A percentile compares a stretch with the other conserved stretches of the same genome.
Evolutionary conservation across 192 early-diverging fungal species (phyloP).

Genomic region (Chytriomyces confervae): DNA sequence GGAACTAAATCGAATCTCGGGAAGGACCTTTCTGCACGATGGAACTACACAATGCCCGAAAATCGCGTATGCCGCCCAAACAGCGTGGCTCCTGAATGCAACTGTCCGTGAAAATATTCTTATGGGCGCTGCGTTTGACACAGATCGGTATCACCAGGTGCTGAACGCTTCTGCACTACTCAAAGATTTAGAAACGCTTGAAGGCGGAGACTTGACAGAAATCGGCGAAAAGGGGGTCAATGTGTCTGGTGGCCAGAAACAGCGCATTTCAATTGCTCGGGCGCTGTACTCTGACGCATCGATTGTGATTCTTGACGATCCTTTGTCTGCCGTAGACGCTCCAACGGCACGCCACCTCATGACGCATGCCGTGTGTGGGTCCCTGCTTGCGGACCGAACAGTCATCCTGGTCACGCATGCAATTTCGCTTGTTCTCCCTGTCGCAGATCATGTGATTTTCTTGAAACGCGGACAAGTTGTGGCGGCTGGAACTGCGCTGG

Average conservation of each 20-base stretch:
- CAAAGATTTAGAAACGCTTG: conserved; percentile 77
- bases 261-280: conserved; percentile 58
- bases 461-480: conserved; percentile 67
- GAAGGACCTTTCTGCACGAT: neutral
- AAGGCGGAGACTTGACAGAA: conserved; percentile 80
- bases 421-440: conserved; percentile 36
- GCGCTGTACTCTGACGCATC: conserved; percentile 71
- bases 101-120: conserved; percentile 70
- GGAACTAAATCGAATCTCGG: conserved; percentile 24
- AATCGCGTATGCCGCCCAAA: conserved; percentile 78
- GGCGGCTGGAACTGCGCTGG: conserved; percentile 43
- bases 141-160: conserved; percentile 74
- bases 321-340: conserved; percentile 88
- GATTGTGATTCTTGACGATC: conserved; percentile 80
- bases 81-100: conserved; percentile 58
- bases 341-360: conserved; percentile 86
- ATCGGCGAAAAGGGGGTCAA: conserved; percentile 68
- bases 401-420: conserved; percentile 85
- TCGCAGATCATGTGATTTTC: conserved; percentile 45
- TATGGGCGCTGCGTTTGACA: conserved; percentile 73
- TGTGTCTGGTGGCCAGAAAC: conserved; percentile 45
- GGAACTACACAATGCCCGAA: conserved; percentile 17
- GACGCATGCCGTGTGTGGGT: conserved; percentile 70
- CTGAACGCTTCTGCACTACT: conserved; percentile 78
- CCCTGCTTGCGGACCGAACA: conserved; percentile 71